Base-by-base conservation (phyloP, 805 yeast genomes). In the Citeromyces matritensis region DNA sequence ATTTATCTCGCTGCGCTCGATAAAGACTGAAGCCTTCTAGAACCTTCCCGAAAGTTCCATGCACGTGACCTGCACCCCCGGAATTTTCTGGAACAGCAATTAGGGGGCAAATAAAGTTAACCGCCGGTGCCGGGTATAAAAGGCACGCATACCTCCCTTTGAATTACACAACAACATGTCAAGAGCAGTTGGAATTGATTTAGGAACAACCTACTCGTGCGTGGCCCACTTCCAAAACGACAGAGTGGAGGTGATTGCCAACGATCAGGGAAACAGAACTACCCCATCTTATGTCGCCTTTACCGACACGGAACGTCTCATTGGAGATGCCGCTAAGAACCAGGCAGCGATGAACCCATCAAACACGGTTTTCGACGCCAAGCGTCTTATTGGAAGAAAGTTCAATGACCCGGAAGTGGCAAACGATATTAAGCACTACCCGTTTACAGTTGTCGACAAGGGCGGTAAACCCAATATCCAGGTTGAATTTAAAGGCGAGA, bases 221-320 rank as follows among this genome's bases (percentile, higher is more conserved):
- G 95, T 85, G 40, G 95, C 94, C 47, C 93, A 84, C 53, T 84
- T 84, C 69, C 68, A 84, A 48, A 81, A 81, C 53, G 93, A 88
- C 45, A 70, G 81, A 55, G 96, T 86, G 33, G 96, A 86, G 63
- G 86, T 85, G 58, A 81, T 85, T 54, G 95, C 96, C 50, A 85
- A 85, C 57, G 96, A 86, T 60, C 96, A 85, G 69, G 96, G 96
- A 75, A 85, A 85, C 73, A 83, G 96, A 71, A 85, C 86, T 37
- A 86, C 96, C 35, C 95, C 96, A 36, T 86, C 95, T 23, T 86
- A 79, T 55, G 96, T 86, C 35, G 95, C 95, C 27, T 85, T 85
- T 67, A 82, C 94, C 34, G 91, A 80, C 44, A 72, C 80, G 34
- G 96, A 85, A 68, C 76, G 95, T 64, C 68, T 84, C 49, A 82